Percentiles rank a stretch among this genome's conserved stretches.
These are phyloP conservation scores for Saccharomycopsis sp. DNA, from an alignment of 805 yeast species.

Conservation along the genomic window DNA sequence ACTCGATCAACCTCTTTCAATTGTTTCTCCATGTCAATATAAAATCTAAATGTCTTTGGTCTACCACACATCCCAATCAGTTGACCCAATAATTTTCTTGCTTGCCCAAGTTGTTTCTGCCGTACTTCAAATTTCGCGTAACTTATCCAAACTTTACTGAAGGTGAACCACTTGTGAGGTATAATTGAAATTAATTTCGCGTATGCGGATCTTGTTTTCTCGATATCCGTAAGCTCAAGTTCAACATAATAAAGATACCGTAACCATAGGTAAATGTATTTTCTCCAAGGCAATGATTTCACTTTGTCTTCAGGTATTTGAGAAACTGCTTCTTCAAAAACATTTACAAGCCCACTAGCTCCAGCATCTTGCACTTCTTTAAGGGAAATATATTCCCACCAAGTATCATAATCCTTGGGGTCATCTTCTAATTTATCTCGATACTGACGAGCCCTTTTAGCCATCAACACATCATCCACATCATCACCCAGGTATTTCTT, in stretches of 20 bases:
- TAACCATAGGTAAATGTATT: slow-evolving; percentile 68
- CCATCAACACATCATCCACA: slow-evolving; percentile 44
- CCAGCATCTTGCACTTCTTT: slow-evolving; percentile 29
- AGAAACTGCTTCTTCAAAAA: slow-evolving; percentile 40
- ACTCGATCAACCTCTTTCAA: slow-evolving; percentile 79
- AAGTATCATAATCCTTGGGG: slow-evolving; percentile 61
- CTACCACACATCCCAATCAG: slow-evolving; percentile 66
- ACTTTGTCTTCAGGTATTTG: slow-evolving; percentile 30
- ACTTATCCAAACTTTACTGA: slow-evolving; percentile 67
- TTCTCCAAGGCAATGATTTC: slow-evolving; percentile 49
- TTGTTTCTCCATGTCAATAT: slow-evolving; percentile 59
- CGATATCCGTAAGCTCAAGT: slow-evolving; percentile 34
- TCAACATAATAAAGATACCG: slow-evolving; percentile 60
- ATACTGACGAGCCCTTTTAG: slow-evolving; percentile 51
- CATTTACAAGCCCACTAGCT: slow-evolving; percentile 28
- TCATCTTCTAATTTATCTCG: slow-evolving; percentile 38
- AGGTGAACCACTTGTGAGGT: slow-evolving; percentile 57
- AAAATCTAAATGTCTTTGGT: slow-evolving; percentile 49
- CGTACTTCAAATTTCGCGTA: slow-evolving; percentile 72
- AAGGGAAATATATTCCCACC: slow-evolving; percentile 72
- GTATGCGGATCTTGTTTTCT: slow-evolving; percentile 45
- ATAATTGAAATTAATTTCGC: slow-evolving; percentile 39
- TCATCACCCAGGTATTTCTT: slow-evolving; percentile 48
- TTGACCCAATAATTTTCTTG: slow-evolving; percentile 65
- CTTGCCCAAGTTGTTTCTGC: slow-evolving; percentile 38